Percentiles rank a stretch among this genome's conserved stretches.
phyloP scores from a whole-genome alignment of 1,139 yeast species.

The Suhomyces bokatorum region DNA sequence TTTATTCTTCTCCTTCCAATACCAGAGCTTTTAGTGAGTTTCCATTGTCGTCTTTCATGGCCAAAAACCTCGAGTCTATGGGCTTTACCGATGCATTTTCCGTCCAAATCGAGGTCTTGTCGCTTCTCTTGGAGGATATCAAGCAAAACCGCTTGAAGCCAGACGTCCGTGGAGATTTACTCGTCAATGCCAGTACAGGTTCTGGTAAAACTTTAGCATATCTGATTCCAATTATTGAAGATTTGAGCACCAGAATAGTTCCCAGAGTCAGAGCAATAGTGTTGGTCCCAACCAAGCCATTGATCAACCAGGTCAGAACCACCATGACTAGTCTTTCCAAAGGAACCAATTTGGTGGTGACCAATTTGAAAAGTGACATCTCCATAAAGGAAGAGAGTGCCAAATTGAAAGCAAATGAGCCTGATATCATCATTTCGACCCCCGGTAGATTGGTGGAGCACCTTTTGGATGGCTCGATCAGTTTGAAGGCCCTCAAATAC shows the following conservation, averaged over 20 bases:
- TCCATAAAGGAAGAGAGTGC: conserved; percentile 67
- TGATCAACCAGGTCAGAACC: conserved; percentile 75
- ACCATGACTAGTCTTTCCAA: conserved; percentile 60
- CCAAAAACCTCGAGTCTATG: conserved; percentile 45
- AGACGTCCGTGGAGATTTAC: conserved; percentile 63
- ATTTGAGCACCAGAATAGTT: conserved; percentile 60
- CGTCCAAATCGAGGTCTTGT: conserved; percentile 70
- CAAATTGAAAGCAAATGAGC: conserved; percentile 47
- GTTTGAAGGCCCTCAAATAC: conserved; percentile 56
- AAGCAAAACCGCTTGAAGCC: conserved; percentile 53
- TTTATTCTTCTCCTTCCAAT: conserved; percentile 48
- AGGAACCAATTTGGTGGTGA: conserved; percentile 65
- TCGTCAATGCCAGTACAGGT: conserved; percentile 95
- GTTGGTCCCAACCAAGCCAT: conserved; percentile 87
- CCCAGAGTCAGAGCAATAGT: conserved; percentile 77
- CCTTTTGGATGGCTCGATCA: conserved; percentile 41
- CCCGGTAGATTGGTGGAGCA: conserved; percentile 97
- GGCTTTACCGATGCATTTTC: conserved; percentile 67
- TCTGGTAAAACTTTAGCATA: conserved; percentile 96
- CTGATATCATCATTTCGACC: conserved; percentile 81
- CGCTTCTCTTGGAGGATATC: conserved; percentile 54
- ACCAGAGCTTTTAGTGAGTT: conserved; percentile 46
- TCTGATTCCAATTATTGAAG: conserved; percentile 76
- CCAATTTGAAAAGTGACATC: conserved; percentile 58
- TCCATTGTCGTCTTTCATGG: conserved; percentile 40